Evolutionary conservation across 1,139 yeast genomes (phyloP), one percentile per base, ranked within the genome.

Genomic region (Diutina scorzettiae): DNA sequence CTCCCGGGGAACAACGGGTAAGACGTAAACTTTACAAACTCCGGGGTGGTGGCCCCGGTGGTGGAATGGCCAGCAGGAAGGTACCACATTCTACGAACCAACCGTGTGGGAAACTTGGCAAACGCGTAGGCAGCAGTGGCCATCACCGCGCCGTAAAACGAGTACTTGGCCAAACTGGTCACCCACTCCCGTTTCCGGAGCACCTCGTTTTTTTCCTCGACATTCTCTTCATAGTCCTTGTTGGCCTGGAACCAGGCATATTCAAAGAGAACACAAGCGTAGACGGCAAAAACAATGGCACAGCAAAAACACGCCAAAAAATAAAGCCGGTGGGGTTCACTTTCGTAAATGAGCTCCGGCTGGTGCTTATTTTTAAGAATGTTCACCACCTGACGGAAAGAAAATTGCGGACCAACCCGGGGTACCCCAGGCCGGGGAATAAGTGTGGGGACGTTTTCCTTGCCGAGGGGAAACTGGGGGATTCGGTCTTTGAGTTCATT

Each of bases 251-350:
- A 70, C 55, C 63, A 59, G 7, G 81, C 71, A 70, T 81, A 70
- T 56, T 83, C 79, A 40, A 71, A 54, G 52, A 74, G 55, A 60
- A 84, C 66, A 42, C 80, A 57, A 5, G 82, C 84, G 56, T 84
- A 85, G 11, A 81, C 67, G 4, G 81, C 68, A 51, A 82, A 74
- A 17, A 79, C 77, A 31, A 81, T 63, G 0, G 87, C 84, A 53
- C 81, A 69, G 32, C 85, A 78, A 48, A 79, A 75, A 55, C 85
- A 76, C 31, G 78, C 72, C 20, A 82, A 62, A 55, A 84, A 83
- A 56, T 83, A 85, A 24, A 83, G 64, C 45, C 83, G 66, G 55
- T 85, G 95, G 0, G 93, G 84, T 59, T 85, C 95, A 27, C 87
- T 78, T 63, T 82, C 89, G 58, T 85, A 85, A 42, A 85, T 69